These are phyloP conservation scores for Fraxinus platypoda DNA, from an alignment of 305 asterid genomes.

Conservation along the genomic window DNA sequence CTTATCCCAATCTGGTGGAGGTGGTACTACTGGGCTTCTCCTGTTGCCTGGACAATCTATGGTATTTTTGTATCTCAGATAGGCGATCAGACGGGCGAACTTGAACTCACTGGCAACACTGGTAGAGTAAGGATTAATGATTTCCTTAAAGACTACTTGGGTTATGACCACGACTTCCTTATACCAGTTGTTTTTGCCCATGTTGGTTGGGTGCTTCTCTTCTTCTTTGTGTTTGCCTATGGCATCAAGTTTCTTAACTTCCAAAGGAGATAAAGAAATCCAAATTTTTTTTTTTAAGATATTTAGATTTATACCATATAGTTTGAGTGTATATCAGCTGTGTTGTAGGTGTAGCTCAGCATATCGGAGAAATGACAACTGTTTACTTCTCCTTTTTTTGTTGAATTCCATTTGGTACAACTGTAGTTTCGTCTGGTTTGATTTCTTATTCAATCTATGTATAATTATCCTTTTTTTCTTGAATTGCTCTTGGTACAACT, in stretches of 20 bases:
- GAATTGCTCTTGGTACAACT: neutral
- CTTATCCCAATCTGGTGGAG: conserved; percentile 53
- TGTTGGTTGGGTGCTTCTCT: conserved; percentile 65
- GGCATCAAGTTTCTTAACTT: conserved; percentile 67
- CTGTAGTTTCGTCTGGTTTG: neutral
- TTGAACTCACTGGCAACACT: conserved; percentile 17
- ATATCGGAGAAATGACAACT: neutral
- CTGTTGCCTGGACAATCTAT: conserved; percentile 45
- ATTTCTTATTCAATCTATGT: neutral
- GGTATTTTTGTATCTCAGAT: conserved; percentile 42
- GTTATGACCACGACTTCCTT: conserved; percentile 52
- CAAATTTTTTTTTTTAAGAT: neutral
- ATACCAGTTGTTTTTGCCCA: conserved; percentile 53
- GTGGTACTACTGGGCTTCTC: conserved; percentile 55
- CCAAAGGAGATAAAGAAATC: conserved; percentile 47
- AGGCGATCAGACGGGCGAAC: conserved; percentile 27
- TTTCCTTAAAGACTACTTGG: conserved; percentile 30
- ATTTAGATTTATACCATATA: neutral
- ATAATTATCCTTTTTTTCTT: neutral
- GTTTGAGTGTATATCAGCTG: neutral
- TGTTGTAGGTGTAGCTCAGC: neutral
- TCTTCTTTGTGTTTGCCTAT: conserved; percentile 56
- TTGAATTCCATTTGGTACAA: neutral
- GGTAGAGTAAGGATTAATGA: conserved; percentile 13
- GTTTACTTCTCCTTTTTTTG: neutral